Evolutionary conservation across 2,329 filamentous ascomycete species (phyloP).

Genomic region (Leptographium flavum): DNA sequence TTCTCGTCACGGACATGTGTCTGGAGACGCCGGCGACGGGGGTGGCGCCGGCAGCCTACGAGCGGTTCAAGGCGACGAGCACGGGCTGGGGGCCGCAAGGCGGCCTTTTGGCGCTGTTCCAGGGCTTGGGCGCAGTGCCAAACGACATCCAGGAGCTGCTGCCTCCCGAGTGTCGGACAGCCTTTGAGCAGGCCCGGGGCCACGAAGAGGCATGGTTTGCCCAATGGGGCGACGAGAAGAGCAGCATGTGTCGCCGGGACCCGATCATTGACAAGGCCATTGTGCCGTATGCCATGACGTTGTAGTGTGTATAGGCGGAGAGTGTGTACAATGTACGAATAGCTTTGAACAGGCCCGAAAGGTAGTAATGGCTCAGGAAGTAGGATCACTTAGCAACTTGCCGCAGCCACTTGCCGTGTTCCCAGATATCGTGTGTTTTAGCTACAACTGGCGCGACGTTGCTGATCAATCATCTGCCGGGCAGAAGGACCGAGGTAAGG

Average conservation of each 20-base stretch:
- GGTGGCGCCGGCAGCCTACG: constrained; percentile 29
- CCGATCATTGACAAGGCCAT: constrained; percentile 51
- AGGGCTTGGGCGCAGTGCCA: constrained; percentile 48
- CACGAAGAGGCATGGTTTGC: constrained; percentile 59
- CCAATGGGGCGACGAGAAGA: constrained; percentile 57
- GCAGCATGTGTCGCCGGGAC: constrained; percentile 34
- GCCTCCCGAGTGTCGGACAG: constrained; percentile 54
- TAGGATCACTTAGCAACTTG: no score
- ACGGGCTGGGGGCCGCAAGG: constrained; percentile 16
- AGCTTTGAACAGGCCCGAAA: background rate
- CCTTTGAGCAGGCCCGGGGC: constrained; percentile 53
- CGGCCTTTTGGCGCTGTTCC: constrained; percentile 36
- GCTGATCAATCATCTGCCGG: no score
- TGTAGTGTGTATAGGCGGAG: constrained; percentile 2
- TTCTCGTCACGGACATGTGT: constrained; percentile 39
- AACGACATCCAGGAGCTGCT: constrained; percentile 53
- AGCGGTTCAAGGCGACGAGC: constrained; percentile 24
- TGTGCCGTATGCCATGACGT: constrained; percentile 38
- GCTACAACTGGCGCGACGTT: no score
- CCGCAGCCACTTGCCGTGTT: no score
- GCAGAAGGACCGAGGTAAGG: no score
- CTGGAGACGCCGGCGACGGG: constrained; percentile 36
- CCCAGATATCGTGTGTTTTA: no score
- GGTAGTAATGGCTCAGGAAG: background rate
- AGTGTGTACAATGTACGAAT: background rate